Evolutionary conservation across 495 filamentous ascomycete genomes (phyloP).

Genomic region (Annulohypoxylon nitens): DNA sequence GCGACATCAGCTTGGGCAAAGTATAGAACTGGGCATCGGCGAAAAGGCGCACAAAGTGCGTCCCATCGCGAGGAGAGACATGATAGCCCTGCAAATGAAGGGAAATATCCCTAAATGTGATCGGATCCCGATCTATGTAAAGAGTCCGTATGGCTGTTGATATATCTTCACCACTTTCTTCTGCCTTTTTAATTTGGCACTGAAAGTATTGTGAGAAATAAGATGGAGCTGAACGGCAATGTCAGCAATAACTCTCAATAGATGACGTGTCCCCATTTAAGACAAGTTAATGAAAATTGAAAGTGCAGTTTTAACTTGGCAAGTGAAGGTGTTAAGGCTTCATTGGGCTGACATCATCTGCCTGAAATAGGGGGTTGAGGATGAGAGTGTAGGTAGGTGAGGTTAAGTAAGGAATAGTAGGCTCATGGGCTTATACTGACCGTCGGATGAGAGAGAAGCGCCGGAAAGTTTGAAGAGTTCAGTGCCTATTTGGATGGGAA

Average conservation of each 20-base stretch:
- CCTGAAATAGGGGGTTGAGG: slow-evolving; percentile 11
- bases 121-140: slow-evolving; percentile 95
- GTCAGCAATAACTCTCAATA: slow-evolving; percentile 32
- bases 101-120: slow-evolving; percentile 89
- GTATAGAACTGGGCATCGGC: slow-evolving; percentile 97
- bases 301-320: background rate
- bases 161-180: slow-evolving; percentile 68
- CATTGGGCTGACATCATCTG: slow-evolving; percentile 36
- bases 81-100: slow-evolving; percentile 96
- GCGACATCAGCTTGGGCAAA: slow-evolving; percentile 89
- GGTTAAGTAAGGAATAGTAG: background rate
- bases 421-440: slow-evolving; percentile 67
- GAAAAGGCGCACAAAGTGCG: slow-evolving; percentile 91
- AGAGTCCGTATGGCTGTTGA: slow-evolving; percentile 71
- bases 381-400: slow-evolving; percentile 7
- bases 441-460: slow-evolving; percentile 95
- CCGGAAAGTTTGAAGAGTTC: slow-evolving; percentile 93
- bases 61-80: slow-evolving; percentile 82
- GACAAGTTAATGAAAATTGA: background rate
- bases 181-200: slow-evolving; percentile 76
- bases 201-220: slow-evolving; percentile 97
- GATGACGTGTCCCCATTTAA: slow-evolving; percentile 15
- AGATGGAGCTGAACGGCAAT: slow-evolving; percentile 79
- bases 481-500: slow-evolving; percentile 93
- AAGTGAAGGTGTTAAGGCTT: slow-evolving; percentile 1